phyloP scores from a whole-genome alignment of 2,329 filamentous ascomycete genomes.

The Bipolaris zeicola region DNA sequence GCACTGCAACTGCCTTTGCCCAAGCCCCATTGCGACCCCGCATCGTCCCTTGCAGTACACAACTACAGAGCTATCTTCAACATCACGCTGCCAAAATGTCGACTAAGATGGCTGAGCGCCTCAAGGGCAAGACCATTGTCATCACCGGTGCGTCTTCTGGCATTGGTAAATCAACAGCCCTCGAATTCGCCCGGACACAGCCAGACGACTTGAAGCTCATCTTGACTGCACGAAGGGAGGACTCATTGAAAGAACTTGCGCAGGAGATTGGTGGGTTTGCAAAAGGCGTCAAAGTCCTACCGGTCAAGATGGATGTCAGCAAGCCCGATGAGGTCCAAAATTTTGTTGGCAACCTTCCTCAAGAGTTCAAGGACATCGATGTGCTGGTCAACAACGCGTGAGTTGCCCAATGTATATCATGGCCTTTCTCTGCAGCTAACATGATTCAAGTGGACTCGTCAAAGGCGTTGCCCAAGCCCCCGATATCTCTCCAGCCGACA shows the following conservation, averaged over 20 bases:
- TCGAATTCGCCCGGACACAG: conserved; percentile 89
- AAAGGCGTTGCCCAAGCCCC: conserved; percentile 87
- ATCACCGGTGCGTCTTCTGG: conserved; percentile 93
- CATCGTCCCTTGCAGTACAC: conserved; percentile 12
- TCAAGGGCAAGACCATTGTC: conserved; percentile 89
- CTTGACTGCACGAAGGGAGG: conserved; percentile 84
- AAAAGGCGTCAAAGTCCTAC: conserved; percentile 74
- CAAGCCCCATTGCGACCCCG: conserved; percentile 19
- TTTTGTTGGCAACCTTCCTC: conserved; percentile 76
- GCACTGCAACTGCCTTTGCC: conserved; percentile 21
- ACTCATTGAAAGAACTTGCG: conserved; percentile 76
- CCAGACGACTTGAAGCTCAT: conserved; percentile 81
- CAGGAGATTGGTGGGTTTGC: conserved; percentile 77
- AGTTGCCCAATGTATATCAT: neutral
- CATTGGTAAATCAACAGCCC: conserved; percentile 81
- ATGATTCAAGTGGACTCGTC: conserved; percentile 69
- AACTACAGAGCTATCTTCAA: conserved; percentile 15
- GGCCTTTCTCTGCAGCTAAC: neutral
- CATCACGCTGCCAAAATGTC: conserved; percentile 61
- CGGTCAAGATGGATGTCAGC: conserved; percentile 86
- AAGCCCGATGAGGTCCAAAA: conserved; percentile 72
- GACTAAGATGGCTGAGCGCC: conserved; percentile 77
- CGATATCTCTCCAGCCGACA: conserved; percentile 79
- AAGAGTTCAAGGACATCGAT: conserved; percentile 83
- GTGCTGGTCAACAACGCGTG: conserved; percentile 74